These are phyloP conservation scores for Diaporthe sp. DNA, from an alignment of 2,329 filamentous ascomycete species.

Conservation along the genomic window DNA sequence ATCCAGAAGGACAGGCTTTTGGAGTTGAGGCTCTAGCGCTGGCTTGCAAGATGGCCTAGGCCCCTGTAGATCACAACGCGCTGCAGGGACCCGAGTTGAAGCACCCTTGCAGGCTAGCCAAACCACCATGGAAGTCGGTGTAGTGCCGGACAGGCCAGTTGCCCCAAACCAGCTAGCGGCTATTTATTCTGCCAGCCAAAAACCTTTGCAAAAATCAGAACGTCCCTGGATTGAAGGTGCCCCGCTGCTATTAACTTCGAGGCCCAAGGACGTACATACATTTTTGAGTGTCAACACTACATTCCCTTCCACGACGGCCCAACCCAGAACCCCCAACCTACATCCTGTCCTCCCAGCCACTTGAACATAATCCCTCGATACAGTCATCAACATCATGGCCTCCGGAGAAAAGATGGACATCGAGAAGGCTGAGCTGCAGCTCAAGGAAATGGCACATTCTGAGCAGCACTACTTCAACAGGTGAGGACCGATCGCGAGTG, in stretches of 20 bases:
- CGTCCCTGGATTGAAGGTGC: conserved; percentile 21
- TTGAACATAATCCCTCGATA: background rate
- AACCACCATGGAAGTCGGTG: conserved; percentile 24
- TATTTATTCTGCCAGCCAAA: conserved; percentile 32
- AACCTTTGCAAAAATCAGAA: conserved; percentile 33
- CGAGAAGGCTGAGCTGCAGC: conserved; percentile 71
- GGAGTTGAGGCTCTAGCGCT: conserved; percentile 3
- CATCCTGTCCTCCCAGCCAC: background rate
- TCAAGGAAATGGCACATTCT: conserved; percentile 87
- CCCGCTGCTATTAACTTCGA: conserved; percentile 18
- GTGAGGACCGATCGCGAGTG: conserved; percentile 61
- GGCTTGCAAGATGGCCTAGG: background rate
- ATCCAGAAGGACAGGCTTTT: background rate
- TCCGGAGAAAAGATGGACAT: conserved; percentile 69
- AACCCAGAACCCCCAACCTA: too few species aligned
- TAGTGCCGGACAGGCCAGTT: background rate
- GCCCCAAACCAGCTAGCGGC: background rate
- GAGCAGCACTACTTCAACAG: conserved; percentile 99
- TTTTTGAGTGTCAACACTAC: conserved; percentile 3
- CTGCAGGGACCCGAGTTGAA: conserved; percentile 3
- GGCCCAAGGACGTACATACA: background rate
- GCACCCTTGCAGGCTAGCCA: background rate
- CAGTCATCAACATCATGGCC: conserved; percentile 52
- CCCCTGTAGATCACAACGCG: conserved; percentile 4
- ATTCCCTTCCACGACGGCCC: background rate